Percentiles rank a stretch among this genome's conserved stretches.
Evolutionary conservation across 2,329 filamentous ascomycete genomes (phyloP).

Genomic region (Teratosphaeria viscida): DNA sequence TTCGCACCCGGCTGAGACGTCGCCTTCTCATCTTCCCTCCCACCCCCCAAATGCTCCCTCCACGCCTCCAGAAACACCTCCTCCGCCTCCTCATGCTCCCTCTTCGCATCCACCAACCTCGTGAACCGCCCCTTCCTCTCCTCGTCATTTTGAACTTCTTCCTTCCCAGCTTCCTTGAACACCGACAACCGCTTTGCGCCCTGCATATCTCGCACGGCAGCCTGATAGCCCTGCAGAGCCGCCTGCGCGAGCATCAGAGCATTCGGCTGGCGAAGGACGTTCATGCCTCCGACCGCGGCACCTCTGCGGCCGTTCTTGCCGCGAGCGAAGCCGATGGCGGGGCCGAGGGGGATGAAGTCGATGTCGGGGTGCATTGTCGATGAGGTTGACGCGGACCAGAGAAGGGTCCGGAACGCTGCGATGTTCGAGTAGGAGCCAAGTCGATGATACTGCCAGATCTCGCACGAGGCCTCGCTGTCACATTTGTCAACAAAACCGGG

Average conservation of each 20-base stretch:
- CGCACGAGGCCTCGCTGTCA: background rate
- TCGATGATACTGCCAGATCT: background rate
- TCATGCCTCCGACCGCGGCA: background rate
- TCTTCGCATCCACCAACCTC: background rate
- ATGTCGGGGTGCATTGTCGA: background rate
- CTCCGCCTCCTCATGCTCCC: background rate
- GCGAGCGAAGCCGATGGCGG: background rate
- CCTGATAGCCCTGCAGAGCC: background rate
- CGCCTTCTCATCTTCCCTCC: background rate
- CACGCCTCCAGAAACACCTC: background rate
- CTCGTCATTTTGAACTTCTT: background rate
- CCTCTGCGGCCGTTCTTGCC: background rate
- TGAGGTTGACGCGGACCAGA: background rate
- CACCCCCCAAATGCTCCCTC: background rate
- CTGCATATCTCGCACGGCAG: background rate
- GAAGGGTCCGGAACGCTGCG: too few relatives aligned
- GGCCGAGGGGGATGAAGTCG: background rate
- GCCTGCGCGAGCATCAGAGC: background rate
- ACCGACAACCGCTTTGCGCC: background rate
- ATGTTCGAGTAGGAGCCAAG: too few relatives aligned
- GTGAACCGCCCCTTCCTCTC: background rate
- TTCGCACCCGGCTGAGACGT: background rate
- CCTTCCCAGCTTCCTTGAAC: background rate
- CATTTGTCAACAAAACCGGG: too few relatives aligned
- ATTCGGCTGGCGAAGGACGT: background rate